These are phyloP conservation scores for Neoarthrinium moseri DNA, from an alignment of 2,329 filamentous ascomycete species.

Conservation along the genomic window DNA sequence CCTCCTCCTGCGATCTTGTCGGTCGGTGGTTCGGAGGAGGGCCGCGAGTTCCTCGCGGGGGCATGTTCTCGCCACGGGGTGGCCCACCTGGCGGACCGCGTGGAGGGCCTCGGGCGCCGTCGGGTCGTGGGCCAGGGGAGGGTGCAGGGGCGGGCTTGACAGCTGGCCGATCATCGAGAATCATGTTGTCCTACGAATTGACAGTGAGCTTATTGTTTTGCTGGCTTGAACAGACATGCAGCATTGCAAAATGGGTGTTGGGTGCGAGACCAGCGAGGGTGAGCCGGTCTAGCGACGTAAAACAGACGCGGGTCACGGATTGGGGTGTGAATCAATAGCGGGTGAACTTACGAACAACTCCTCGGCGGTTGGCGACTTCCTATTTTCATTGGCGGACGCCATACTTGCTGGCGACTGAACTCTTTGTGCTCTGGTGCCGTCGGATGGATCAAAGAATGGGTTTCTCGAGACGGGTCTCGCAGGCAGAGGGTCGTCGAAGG, in stretches of 20 bases:
- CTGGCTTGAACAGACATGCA: background rate
- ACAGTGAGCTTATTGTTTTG: conserved; percentile 11
- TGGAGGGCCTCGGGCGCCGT: conserved; percentile 28
- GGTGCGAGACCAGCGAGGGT: conserved; percentile 23
- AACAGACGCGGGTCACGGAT: too few relatives aligned
- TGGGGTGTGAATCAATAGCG: too few relatives aligned
- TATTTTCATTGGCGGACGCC: conserved; percentile 44
- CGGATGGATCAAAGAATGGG: conserved; percentile 65
- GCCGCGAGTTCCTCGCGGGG: conserved; percentile 44
- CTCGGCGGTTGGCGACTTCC: conserved; percentile 55
- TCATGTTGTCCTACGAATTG: conserved; percentile 62
- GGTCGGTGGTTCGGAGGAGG: conserved; percentile 54
- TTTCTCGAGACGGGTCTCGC: conserved; percentile 68
- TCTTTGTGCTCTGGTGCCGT: conserved; percentile 25
- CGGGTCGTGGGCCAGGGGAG: conserved; percentile 29
- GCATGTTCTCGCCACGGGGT: conserved; percentile 46
- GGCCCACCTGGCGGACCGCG: conserved; percentile 39
- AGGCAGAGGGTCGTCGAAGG: conserved; percentile 57
- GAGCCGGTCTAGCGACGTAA: too few relatives aligned
- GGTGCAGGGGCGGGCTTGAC: conserved; percentile 2
- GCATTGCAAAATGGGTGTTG: background rate
- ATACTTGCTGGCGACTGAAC: conserved; percentile 47
- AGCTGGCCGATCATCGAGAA: conserved; percentile 52
- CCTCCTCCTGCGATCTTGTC: conserved; percentile 66
- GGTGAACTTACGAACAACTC: conserved; percentile 72